Evolutionary conservation across 768 basidiomycete genomes (phyloP).

Genomic region (Chalciporus pseudorubinellus): DNA sequence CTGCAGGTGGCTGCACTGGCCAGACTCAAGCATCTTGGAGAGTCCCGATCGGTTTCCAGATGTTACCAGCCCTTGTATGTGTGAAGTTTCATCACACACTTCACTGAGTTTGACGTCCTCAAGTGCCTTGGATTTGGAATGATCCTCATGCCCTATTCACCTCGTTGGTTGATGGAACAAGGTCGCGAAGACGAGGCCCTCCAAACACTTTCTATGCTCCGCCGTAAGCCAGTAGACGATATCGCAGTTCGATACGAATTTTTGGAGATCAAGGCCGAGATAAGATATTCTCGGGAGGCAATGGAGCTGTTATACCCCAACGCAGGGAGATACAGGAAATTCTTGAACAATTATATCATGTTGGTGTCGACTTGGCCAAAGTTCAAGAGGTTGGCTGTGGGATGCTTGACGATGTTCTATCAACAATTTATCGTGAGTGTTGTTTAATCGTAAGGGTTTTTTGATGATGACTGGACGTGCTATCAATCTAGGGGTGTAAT

Average conservation of each 20-base stretch:
- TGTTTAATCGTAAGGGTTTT: background rate
- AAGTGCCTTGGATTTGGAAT: slow-evolving; percentile 33
- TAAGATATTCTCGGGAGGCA: slow-evolving; percentile 26
- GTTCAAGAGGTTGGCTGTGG: slow-evolving; percentile 29
- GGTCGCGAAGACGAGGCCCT: slow-evolving; percentile 37
- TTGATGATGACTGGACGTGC: background rate
- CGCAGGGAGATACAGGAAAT: slow-evolving; percentile 17
- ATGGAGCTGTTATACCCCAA: slow-evolving; percentile 18
- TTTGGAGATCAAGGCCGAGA: slow-evolving; percentile 39
- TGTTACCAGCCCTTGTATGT: slow-evolving; percentile 37
- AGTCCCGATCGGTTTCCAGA: slow-evolving; percentile 36
- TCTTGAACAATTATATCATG: slow-evolving; percentile 23
- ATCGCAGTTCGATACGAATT: slow-evolving; percentile 37
- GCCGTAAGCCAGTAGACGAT: slow-evolving; percentile 32
- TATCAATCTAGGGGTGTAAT: slow-evolving; percentile 23
- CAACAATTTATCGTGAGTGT: slow-evolving; percentile 32
- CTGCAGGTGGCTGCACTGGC: slow-evolving; percentile 31
- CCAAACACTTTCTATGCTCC: slow-evolving; percentile 33
- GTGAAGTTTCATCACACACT: slow-evolving; percentile 7
- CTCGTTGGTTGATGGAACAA: slow-evolving; percentile 41
- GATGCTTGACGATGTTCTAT: slow-evolving; percentile 32
- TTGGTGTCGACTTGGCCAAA: slow-evolving; percentile 31
- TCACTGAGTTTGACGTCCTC: background rate
- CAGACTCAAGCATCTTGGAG: slow-evolving; percentile 35
- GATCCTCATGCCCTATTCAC: slow-evolving; percentile 40